Evolutionary conservation across 805 yeast genomes (phyloP), one percentile per base, ranked within the genome.

Genomic region (Teunomyces gatunensis): DNA sequence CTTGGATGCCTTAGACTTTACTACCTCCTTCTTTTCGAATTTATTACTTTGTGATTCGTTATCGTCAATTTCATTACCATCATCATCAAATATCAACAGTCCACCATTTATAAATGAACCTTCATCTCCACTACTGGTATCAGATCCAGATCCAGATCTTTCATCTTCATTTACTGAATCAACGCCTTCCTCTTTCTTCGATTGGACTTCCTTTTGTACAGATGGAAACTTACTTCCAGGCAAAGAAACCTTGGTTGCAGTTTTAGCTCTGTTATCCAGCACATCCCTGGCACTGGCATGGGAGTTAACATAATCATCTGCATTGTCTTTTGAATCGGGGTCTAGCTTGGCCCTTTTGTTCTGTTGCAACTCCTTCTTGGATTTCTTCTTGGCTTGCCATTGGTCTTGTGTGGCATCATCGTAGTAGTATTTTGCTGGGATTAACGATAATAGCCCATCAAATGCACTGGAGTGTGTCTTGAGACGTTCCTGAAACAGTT

Each of bases 371-470:
- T 88, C 89, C 46, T 77, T 80, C 56, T 85, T 87, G 27, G 81
- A 67, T 67, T 84, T 80, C 72, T 89, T 89, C 71, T 83, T 87
- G 57, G 84, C 85, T 57, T 85, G 84, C 97, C 97, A 91, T 68
- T 92, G 97, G 45, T 85, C 84, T 57, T 85, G 83, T 2, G 92
- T 85, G 49, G 88, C 92, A 34, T 87, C 96, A 64, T 91, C 97
- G 63, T 88, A 90, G 64, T 92, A 92, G 61, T 86, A 90, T 61
- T 90, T 89, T 2, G 97, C 96, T 3, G 98, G 97, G 49, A 92
- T 91, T 65, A 92, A 73, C 17, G 97, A 89, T 49, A 92, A 73
- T 45, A 92, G 73, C 20, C 97, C 96, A 62, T 88, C 89, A 64
- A 92, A 92, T 3, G 97, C 89, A 44, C 81, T 73, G 11, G 94